These are phyloP conservation scores for Dictyostelium intermedium DNA, from an alignment of 78 protist species.

Conservation along the genomic window DNA sequence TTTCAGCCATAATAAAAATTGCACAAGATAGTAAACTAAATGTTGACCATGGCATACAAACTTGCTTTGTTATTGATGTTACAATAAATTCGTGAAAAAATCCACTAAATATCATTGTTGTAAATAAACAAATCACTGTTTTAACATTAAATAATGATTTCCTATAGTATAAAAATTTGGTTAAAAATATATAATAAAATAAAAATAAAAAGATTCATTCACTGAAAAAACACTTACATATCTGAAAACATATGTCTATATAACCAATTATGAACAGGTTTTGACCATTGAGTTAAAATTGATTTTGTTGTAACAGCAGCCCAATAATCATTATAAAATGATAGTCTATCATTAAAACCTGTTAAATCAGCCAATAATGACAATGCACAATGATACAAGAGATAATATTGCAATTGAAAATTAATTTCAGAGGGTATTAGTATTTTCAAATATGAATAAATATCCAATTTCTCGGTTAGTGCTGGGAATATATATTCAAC, in stretches of 20 bases:
- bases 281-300: constrained; percentile 19
- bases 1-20: background rate
- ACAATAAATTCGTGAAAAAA: constrained; percentile 33
- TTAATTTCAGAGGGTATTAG: constrained; percentile 27
- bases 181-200: background rate
- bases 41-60: constrained; percentile 64
- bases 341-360: constrained; percentile 40
- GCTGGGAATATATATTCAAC: constrained; percentile 23
- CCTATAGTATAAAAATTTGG: background rate
- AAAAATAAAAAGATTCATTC: background rate
- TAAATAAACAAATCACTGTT: background rate
- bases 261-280: constrained; percentile 46
- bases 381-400: constrained; percentile 45
- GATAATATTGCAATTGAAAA: constrained; percentile 47
- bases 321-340: constrained; percentile 62
- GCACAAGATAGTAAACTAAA: constrained; percentile 29
- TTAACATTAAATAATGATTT: constrained; percentile 18
- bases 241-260: constrained; percentile 36
- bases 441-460: background rate
- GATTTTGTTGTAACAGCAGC: background rate
- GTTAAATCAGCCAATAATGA: constrained; percentile 41
- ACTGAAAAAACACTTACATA: background rate
- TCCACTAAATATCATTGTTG: constrained; percentile 44
- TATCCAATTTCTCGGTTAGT: background rate
- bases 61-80: background rate